Percentiles rank a stretch among this genome's conserved stretches.
These are phyloP conservation scores for Xylaria longipes DNA, from an alignment of 495 filamentous ascomycete species.

Conservation along the genomic window DNA sequence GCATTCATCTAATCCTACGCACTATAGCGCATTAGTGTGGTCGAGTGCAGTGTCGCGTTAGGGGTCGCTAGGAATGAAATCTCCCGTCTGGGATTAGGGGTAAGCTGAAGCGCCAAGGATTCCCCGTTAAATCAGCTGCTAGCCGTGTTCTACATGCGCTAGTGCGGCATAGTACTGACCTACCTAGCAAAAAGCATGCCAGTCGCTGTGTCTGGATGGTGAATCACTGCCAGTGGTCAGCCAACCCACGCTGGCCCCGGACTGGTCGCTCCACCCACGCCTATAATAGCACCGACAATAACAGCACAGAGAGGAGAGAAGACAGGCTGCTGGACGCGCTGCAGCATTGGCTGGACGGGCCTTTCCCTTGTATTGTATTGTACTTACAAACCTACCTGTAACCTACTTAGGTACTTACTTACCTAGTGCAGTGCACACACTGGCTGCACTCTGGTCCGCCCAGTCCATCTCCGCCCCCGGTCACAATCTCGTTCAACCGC, in stretches of 20 bases:
- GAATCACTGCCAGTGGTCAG: not conserved
- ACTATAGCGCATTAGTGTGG: constrained; percentile 2
- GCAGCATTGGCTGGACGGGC: not conserved
- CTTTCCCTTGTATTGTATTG: not conserved
- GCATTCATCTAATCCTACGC: constrained; percentile 6
- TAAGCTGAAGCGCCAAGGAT: constrained; percentile 22
- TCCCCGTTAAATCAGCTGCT: constrained; percentile 15
- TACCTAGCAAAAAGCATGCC: constrained; percentile 5
- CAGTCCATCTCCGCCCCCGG: constrained; percentile 30
- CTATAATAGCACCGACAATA: constrained; percentile 5
- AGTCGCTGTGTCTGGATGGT: not conserved
- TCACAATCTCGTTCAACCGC: constrained; percentile 40
- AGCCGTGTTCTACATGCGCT: constrained; percentile 3
- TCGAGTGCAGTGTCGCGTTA: constrained; percentile 12
- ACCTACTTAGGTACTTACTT: too few species aligned
- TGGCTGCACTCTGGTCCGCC: constrained; percentile 15
- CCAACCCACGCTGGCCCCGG: not conserved
- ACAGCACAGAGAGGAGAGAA: not conserved
- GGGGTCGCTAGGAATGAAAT: constrained; percentile 8
- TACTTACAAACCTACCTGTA: too few species aligned
- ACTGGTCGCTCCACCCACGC: not conserved
- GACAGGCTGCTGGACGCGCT: not conserved
- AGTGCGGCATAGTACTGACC: not conserved
- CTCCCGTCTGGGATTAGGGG: constrained; percentile 13
- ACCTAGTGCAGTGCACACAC: not conserved